Base-by-base conservation (phyloP, 805 yeast species). In the Wickerhamiella allomyrinae region DNA sequence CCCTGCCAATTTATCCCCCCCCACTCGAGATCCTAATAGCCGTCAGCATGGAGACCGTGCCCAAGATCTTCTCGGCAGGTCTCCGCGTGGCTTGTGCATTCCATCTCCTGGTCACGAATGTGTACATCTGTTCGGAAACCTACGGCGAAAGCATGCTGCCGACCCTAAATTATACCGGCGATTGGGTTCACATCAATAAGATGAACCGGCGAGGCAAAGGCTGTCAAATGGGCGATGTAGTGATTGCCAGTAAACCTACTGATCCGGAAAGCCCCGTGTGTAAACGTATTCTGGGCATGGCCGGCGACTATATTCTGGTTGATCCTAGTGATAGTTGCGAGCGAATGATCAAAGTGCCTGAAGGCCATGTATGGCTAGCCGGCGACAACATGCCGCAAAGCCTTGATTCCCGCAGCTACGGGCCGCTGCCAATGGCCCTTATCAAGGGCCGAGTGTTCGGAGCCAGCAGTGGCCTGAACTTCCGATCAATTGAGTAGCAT, bases 81-180 rank as follows among this genome's bases (percentile, higher is more conserved):
- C 38, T 64, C 7, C 51, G 68, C 13, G 46, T 55, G 13, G 60
- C 47, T 56, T 68, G 66, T 45, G 49, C 53, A 8, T 53, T 60
- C 11, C 96, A 87, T 59, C 63, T 86, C 9, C 56, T 78, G 7
- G 81, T 74, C 48, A 74, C 74, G 31, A 71, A 77, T 54, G 60
- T 79, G 14, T 79, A 75, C 55, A 94, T 83, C 55, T 74, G 79
- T 57, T 72, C 86, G 7, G 85, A 77, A 53, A 84, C 97, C 0
- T 66, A 77, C 48, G 98, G 98, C 2, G 96, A 86, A 56, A 82
- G 94, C 21, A 91, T 91, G 98, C 68, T 91, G 31, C 96, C 97
- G 0, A 86, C 97, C 0, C 61, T 91, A 19, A 76, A 78, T 41
- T 73, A 78, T 8, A 62, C 70, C 19, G 73, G 79, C 40, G 96